These are phyloP conservation scores for Bertia moriformis DNA, from an alignment of 2,329 filamentous ascomycete species.

Conservation along the genomic window DNA sequence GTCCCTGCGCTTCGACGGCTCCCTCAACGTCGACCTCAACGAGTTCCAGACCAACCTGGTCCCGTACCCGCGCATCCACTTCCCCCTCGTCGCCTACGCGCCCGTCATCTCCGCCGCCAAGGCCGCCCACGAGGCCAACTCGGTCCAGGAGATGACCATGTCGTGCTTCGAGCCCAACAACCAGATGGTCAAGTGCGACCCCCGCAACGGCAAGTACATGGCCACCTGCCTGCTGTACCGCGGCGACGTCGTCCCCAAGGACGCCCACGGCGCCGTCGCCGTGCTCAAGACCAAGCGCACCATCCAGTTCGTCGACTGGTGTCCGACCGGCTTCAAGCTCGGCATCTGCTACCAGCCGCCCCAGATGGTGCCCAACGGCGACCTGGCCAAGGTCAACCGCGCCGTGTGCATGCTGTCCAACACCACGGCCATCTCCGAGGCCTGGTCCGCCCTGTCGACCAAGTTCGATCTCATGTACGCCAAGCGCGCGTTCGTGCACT, in stretches of 20 bases:
- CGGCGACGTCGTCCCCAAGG: slow-evolving; percentile 93
- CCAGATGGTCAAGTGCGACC: slow-evolving; percentile 99
- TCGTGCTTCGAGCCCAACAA: slow-evolving; percentile 99
- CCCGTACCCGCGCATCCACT: slow-evolving; percentile 96
- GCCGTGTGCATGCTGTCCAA: slow-evolving; percentile 99
- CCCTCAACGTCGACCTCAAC: slow-evolving; percentile 97
- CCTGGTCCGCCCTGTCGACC: slow-evolving; percentile 87
- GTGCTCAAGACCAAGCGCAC: slow-evolving; percentile 98
- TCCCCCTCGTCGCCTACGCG: slow-evolving; percentile 92
- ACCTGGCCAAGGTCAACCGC: slow-evolving; percentile 93
- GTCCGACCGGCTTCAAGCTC: slow-evolving; percentile 99
- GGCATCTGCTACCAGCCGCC: slow-evolving; percentile 99
- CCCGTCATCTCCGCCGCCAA: slow-evolving; percentile 90
- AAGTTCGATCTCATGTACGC: slow-evolving; percentile 99
- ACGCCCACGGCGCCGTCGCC: slow-evolving; percentile 81
- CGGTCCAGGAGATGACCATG: slow-evolving; percentile 95
- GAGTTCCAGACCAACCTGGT: slow-evolving; percentile 99
- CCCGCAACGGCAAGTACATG: slow-evolving; percentile 99
- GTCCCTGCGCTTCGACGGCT: slow-evolving; percentile 94
- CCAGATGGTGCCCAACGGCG: slow-evolving; percentile 88
- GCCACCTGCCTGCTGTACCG: slow-evolving; percentile 95
- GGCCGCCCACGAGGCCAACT: slow-evolving; percentile 95
- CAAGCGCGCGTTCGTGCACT: slow-evolving; percentile 99
- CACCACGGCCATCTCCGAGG: slow-evolving; percentile 96
- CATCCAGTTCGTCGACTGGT: slow-evolving; percentile 99